Evolutionary conservation across 768 basidiomycete genomes (phyloP), one percentile per base, ranked within the genome.

Genomic region (Auriscalpium orientale): DNA sequence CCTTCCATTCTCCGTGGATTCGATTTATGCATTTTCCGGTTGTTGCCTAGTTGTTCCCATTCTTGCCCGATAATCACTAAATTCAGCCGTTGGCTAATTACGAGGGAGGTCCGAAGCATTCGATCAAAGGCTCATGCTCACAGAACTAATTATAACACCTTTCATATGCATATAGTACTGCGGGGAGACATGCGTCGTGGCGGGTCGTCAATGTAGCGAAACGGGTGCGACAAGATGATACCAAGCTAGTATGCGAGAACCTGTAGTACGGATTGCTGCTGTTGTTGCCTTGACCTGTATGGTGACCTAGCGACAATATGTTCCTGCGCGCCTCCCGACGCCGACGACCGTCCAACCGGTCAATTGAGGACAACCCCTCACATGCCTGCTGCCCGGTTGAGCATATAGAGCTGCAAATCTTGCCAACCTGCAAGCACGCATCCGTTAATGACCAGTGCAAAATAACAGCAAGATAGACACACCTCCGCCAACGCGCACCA

Each of bases 401-500:
- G 71, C 65, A 90, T 81, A 65, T 89, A 91, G 56, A 87, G 69
- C 63, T 80, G 82, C 57, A 91, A 73, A 72, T 89, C 87, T 64
- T 89, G 89, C 88, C 87, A 90, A 43, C 87, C 87, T 85, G 65
- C 46, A 57, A 52, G 20, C 56, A 46, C 38, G n/a, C 46, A 52
- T 49, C 37, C 38, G 52, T 57, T 57, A 45, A 3, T 45, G 18
- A n/a, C 33, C 12, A 44, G 15, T 20, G 48, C 35, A n/a, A 36
- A 15, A 34, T 16, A 46, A 50, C 48, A 13, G 51, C 38, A 12
- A 40, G 28, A 28, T 8, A 20, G 18, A 56, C 45, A 55, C 16
- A 51, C 89, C 89, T 70, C 89, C 90, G 47, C 91, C 91, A 58
- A 94, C 87, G 57, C 91, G 84, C 71, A 87, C 91, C 86, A 95